phyloP scores from a whole-genome alignment of 2,329 filamentous ascomycete genomes.

The Thyridium curvatum region DNA sequence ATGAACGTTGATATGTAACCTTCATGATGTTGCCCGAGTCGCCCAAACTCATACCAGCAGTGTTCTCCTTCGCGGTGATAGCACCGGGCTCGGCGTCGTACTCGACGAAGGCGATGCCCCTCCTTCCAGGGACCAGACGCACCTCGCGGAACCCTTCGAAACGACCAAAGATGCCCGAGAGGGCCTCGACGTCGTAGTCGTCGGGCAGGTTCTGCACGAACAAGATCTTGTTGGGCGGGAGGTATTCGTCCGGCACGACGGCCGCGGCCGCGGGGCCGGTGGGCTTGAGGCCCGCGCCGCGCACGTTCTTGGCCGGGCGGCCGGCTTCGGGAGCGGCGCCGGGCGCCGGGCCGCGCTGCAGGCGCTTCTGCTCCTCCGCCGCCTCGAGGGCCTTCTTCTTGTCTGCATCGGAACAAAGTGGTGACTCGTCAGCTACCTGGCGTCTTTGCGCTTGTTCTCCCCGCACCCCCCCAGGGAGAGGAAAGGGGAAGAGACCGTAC shows the following conservation, averaged over 20 bases:
- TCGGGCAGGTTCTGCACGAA: slow-evolving; percentile 91
- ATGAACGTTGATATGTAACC: slow-evolving; percentile 80
- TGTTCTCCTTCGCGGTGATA: slow-evolving; percentile 90
- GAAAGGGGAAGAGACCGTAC: slow-evolving; percentile 37
- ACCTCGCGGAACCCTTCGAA: slow-evolving; percentile 96
- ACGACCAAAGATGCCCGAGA: slow-evolving; percentile 75
- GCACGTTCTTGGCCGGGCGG: slow-evolving; percentile 64
- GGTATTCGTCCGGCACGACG: slow-evolving; percentile 92
- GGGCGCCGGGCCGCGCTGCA: slow-evolving; percentile 47
- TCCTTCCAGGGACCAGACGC: slow-evolving; percentile 76
- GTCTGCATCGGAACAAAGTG: slow-evolving; percentile 30
- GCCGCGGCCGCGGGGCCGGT: slow-evolving; percentile 60
- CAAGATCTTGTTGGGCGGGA: slow-evolving; percentile 94
- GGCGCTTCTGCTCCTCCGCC: slow-evolving; percentile 63
- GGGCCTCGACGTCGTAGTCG: slow-evolving; percentile 72
- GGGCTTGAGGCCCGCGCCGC: slow-evolving; percentile 70
- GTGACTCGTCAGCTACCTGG: too few relatives aligned
- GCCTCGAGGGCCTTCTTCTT: slow-evolving; percentile 78
- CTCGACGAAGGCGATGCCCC: slow-evolving; percentile 91
- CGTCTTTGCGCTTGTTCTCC: too few relatives aligned
- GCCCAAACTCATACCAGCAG: slow-evolving; percentile 75
- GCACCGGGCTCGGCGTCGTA: slow-evolving; percentile 88
- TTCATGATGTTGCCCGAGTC: slow-evolving; percentile 70
- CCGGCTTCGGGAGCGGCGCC: slow-evolving; percentile 38
- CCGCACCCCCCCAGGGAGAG: neutral